Conservation (phyloP, 2,329 filamentous ascomycete genomes). For the Fusarium nematophilum region DNA sequence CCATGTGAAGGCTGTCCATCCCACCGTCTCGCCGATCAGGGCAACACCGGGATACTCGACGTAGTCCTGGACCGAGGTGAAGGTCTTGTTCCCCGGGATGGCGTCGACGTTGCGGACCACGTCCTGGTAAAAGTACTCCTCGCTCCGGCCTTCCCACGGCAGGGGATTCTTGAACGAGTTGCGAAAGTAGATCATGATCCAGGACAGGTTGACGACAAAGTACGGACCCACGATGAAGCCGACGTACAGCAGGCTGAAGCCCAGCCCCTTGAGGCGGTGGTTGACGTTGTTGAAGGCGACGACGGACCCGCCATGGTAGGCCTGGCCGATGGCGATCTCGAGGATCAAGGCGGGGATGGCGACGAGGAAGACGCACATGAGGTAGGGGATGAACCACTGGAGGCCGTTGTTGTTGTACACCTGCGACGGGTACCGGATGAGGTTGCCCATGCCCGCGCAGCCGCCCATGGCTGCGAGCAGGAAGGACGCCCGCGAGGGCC, state of each 20-base stretch:
- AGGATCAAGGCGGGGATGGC: conserved; percentile 67
- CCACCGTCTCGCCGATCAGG: conserved; percentile 66
- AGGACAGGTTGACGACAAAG: conserved; percentile 66
- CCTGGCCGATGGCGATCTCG: conserved; percentile 77
- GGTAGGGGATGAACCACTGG: conserved; percentile 70
- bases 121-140: conserved; percentile 63
- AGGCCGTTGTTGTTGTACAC: conserved; percentile 70
- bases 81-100: conserved; percentile 52
- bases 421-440: conserved; percentile 67
- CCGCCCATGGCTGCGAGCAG: conserved; percentile 69
- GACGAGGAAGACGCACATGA: conserved; percentile 65
- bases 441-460: conserved; percentile 67
- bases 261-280: conserved; percentile 63
- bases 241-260: conserved; percentile 63
- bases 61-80: conserved; percentile 54
- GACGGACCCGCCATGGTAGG: conserved; percentile 66
- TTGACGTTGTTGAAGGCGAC: conserved; percentile 67
- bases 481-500: conserved; percentile 66
- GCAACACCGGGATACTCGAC: conserved; percentile 58
- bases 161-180: conserved; percentile 65
- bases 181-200: conserved; percentile 70
- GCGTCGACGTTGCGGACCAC: conserved; percentile 61
- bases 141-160: conserved; percentile 62
- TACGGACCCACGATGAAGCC: conserved; percentile 67
- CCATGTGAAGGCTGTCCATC: conserved; percentile 69